Evolutionary conservation across 1,284 basidiomycete species (phyloP).

Genomic region (Coniferiporia sulphurascens): DNA sequence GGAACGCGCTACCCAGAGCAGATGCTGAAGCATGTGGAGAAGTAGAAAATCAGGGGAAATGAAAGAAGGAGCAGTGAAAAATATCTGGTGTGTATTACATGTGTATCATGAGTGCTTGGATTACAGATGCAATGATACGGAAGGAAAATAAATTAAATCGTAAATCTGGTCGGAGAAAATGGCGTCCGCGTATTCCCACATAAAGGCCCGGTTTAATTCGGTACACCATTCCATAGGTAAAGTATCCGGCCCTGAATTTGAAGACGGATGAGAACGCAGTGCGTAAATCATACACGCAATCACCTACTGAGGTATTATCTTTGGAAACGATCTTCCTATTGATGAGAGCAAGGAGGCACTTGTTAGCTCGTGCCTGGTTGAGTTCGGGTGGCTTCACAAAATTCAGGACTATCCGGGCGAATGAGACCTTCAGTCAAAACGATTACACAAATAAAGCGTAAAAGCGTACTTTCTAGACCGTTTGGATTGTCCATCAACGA

Average conservation of each 20-base stretch:
- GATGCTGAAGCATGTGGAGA: conserved; percentile 4
- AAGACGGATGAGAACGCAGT: neutral
- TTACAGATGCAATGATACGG: neutral
- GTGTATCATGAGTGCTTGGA: neutral
- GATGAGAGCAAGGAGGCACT: conserved; percentile 87
- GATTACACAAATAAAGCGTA: neutral
- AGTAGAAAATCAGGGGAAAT: neutral
- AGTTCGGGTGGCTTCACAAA: conserved; percentile 79
- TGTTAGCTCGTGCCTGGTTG: conserved; percentile 86
- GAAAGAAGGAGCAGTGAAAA: neutral
- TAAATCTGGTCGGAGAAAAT: neutral
- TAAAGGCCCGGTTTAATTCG: neutral
- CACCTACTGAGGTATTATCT: conserved; percentile 55
- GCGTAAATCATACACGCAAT: neutral
- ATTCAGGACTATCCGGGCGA: conserved; percentile 56
- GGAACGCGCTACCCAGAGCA: conserved; percentile 13
- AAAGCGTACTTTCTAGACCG: conserved; percentile 50
- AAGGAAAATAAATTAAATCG: neutral
- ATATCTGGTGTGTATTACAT: neutral
- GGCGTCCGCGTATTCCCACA: neutral
- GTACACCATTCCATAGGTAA: conserved; percentile 19
- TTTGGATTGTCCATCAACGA: conserved; percentile 55
- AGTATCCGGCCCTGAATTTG: conserved; percentile 19
- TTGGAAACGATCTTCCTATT: conserved; percentile 84
- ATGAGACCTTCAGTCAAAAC: conserved; percentile 9